Evolutionary conservation across 2,329 filamentous ascomycete genomes (phyloP), one percentile per base, ranked within the genome.

Genomic region (Huntiella abstrusa): DNA sequence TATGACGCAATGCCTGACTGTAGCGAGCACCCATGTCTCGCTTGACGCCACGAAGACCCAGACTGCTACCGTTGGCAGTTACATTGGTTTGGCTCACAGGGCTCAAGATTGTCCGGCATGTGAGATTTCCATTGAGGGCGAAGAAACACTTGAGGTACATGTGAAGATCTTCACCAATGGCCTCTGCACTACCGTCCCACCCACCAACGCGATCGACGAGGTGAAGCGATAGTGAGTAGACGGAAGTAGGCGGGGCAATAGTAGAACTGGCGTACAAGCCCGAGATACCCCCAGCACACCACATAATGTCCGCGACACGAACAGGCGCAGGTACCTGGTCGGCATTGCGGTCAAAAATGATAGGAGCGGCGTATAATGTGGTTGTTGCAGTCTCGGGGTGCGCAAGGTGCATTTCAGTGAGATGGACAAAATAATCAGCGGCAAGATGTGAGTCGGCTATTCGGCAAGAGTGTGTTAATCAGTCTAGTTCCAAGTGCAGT

Each of bases 131-230:
- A 51, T 79, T 80, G 13, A 82, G 68, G 1, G 77, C 75, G 52
- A 83, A 83, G 63, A 83, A 83, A 58, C 77, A 83, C 64, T 83
- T 83, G 51, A 83, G 67, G 56, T 80, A 80, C 80, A 83, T 83
- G 62, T 84, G 80, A 55, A 83, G 60, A 55, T 83, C 80, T 59
- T 84, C 80, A 38, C 80, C 80, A 53, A 84, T 83, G 15, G 80
- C 78, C 51, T 81, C 78, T 1, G 73, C 68, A 44, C 73, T 77
- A 46, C 73, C 72, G 56, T 83, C 80, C 80, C 79, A 84, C 19
- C 80, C 80, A 7, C 77, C 76, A 28, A 82, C 79, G 22, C 72
- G 68, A 54, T 82, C 77, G 36, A 79, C 71, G 12, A 84, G 62
- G 40, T 72, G 68, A 36, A 84, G 68, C 1, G 79, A 74, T 0